Conservation (phyloP, 352 stramenopile species). For the Hyaloperonospora brassicae region DNA sequence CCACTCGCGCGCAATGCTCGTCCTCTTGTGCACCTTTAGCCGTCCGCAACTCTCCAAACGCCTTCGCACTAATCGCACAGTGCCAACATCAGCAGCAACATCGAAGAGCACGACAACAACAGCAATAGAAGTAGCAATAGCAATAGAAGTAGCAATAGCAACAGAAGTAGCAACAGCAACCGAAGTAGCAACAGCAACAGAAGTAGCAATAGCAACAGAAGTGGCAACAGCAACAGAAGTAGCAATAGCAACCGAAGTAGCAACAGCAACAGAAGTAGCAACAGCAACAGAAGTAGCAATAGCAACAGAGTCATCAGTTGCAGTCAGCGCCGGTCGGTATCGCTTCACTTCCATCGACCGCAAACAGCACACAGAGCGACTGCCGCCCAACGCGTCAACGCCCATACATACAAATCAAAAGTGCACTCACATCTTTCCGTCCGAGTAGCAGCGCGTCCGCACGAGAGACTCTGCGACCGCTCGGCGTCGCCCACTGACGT, state of each 20-base stretch:
- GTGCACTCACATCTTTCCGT: slow-evolving; percentile 56
- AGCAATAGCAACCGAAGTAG: neutral
- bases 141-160: neutral
- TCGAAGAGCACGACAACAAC: no score
- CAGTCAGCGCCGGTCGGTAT: no score
- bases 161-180: no score
- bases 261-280: neutral
- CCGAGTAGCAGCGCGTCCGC: slow-evolving; percentile 57
- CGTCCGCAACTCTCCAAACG: slow-evolving; percentile 30
- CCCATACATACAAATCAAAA: no score
- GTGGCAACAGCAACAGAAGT: no score
- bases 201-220: no score
- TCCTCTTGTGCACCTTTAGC: slow-evolving; percentile 17
- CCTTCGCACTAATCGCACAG: slow-evolving; percentile 20
- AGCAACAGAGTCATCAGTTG: no score
- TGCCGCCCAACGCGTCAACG: no score
- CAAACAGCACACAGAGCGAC: no score
- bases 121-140: neutral
- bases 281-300: slow-evolving; percentile 9
- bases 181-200: no score
- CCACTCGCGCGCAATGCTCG: slow-evolving; percentile 2
- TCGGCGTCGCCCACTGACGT: slow-evolving; percentile 46
- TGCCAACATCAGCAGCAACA: slow-evolving; percentile 9
- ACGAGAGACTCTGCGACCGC: slow-evolving; percentile 23
- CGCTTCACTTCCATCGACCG: no score